Evolutionary conservation across 306 rosid genomes (phyloP).

Genomic region (Citrullus colocynthis): DNA sequence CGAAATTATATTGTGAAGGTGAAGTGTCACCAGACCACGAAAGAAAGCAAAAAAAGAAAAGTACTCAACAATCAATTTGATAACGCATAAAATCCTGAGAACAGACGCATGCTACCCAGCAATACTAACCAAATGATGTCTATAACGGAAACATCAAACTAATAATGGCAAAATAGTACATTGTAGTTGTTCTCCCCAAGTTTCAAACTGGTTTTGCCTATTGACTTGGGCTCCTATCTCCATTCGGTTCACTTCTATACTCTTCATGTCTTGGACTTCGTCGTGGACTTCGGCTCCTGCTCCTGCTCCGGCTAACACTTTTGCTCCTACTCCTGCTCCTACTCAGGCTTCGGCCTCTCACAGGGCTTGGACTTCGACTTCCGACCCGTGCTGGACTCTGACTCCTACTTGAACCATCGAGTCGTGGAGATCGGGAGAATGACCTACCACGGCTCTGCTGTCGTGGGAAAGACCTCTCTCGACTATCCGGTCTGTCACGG

Average conservation of each 20-base stretch:
- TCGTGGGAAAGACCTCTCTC: constrained; percentile 45
- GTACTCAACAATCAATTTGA: background rate
- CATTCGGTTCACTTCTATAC: constrained; percentile 31
- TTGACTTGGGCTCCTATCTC: constrained; percentile 48
- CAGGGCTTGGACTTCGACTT: constrained; percentile 2
- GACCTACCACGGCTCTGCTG: constrained; percentile 39
- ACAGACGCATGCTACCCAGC: background rate
- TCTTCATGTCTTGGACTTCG: constrained; percentile 18
- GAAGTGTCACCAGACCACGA: background rate
- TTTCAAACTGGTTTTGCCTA: background rate
- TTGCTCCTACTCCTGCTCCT: constrained; percentile 30
- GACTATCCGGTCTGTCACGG: constrained; percentile 46
- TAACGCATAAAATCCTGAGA: background rate
- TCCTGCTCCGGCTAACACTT: constrained; percentile 33
- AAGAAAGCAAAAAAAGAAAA: background rate
- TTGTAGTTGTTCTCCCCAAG: background rate
- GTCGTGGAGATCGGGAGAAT: constrained; percentile 51
- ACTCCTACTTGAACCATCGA: constrained; percentile 53
- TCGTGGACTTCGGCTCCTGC: constrained; percentile 29
- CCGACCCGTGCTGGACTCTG: constrained; percentile 49
- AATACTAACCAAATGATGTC: background rate
- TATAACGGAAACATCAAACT: background rate
- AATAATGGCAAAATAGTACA: background rate
- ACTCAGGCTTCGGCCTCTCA: background rate
- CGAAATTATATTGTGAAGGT: background rate